Evolutionary conservation across 2,329 filamentous ascomycete genomes (phyloP), one percentile per base, ranked within the genome.

Genomic region (Verticillium isaacii): DNA sequence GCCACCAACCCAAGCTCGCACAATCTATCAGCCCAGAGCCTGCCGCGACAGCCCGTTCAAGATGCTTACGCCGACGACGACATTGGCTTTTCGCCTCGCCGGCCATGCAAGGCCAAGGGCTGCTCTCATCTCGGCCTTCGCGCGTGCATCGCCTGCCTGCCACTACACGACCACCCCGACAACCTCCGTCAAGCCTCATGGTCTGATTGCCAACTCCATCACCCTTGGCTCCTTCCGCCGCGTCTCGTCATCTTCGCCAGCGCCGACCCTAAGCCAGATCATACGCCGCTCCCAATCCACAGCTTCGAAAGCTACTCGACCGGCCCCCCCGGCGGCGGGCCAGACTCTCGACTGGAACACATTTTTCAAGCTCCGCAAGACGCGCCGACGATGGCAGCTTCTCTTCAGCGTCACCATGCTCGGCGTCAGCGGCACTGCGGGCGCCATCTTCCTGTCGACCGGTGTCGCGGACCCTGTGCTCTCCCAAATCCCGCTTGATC

Each of bases 301-400:
- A 14, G 19, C 57, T 6, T n/a, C 60, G 7, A 52, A 36, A 19
- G 25, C 34, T 7, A 59, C 32, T 15, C 60, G 25, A 60, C 66
- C 2, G 29, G 62, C 32, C 69, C 68, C 63, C 45, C 29, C 63
- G 8, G 62, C 58, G 19, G 55, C 61, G 60, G 60, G 60, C 59
- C 58, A 68, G 39, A 71, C 75, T n/a, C 85, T 93, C 52, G 86
- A 92, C 77, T 98, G 94, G 94, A 89, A 97, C 79, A 88, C 87
- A 59, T 98, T 97, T 82, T 96, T 98, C 82, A 86, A 87, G 73
- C 88, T 98, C 63, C 92, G 94, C 71, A 90, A 92, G 69, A 90
- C 88, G 63, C 91, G 94, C 61, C 89, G 94, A 64, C 87, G 91
- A 69, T 90, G 93, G 80, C 92, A 94, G 73, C 85, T 96, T 41